Evolutionary conservation across 371 early-diverging fungal species (phyloP), one percentile per base, ranked within the genome.

Genomic region (Dichotomocladium elegans): DNA sequence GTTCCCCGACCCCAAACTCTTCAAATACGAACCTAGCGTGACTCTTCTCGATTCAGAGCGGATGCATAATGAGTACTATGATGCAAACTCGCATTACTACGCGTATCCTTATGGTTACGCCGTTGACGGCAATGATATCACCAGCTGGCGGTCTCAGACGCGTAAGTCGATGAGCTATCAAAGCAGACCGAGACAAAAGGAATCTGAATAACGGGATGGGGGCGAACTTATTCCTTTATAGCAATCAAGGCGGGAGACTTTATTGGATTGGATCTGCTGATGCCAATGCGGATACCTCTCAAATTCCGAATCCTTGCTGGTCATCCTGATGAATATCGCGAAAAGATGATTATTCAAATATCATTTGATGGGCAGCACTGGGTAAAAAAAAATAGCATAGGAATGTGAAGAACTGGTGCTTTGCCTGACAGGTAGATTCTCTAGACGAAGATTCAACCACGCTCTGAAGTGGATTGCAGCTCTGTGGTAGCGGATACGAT

Each of bases 251-350:
- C 51, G n/a, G 82, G 79, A 6, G 85, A 85, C 41, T 85, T 78
- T 51, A 77, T 85, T 59, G 83, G 85, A 8, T 51, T 85, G 22
- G 85, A 85, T 60, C 56, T 85, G 57, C 35, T 85, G 27, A 64
- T 81, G 50, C 68, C 73, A 10, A 79, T 83, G 60, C 73, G 73
- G 28, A 75, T 68, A 11, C 70, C 72, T 4, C 47, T 80, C 3
- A 65, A 59, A 22, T 80, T 68, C 47, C 68, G 74, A 14, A 55
- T 80, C 34, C 48, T 80, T 19, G 63, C 67, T 4, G 60, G 53
- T 27, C 75, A 74, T 44, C 67, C 72, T 11, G 62, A 62, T 37
- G 31, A 33, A 3, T 80, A 77, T 44, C 61, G 59, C 40, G 58
- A 47, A 6, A 46, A 52, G 0, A 27, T 73, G 10, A 55, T 34